Evolutionary conservation across 495 filamentous ascomycete species (phyloP).

Genomic region (Rhizodiscina lignyota): DNA sequence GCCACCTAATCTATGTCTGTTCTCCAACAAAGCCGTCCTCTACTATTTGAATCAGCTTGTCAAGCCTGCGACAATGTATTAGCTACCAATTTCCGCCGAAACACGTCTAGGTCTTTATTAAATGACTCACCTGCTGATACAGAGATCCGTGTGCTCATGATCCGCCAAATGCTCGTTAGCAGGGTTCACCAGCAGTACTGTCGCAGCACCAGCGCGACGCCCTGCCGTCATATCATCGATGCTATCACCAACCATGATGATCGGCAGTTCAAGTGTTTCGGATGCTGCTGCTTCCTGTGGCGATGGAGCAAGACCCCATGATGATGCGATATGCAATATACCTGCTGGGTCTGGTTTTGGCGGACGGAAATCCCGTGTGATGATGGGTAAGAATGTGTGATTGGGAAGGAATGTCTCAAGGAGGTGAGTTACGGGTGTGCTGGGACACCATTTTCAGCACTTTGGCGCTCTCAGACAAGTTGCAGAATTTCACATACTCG

Average conservation of each 20-base stretch:
- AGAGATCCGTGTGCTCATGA: constrained; percentile 63
- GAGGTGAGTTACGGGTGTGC: constrained; percentile 50
- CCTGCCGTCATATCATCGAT: constrained; percentile 92
- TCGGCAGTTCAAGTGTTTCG: constrained; percentile 5
- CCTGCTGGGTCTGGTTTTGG: constrained; percentile 86
- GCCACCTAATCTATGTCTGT: too few species aligned
- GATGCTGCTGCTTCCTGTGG: background rate
- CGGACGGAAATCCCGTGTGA: constrained; percentile 68
- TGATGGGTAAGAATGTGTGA: constrained; percentile 58
- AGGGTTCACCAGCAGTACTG: constrained; percentile 72
- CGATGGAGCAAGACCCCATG: constrained; percentile 42
- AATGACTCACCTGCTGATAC: constrained; percentile 7
- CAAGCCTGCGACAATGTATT: constrained; percentile 9
- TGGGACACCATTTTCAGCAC: constrained; percentile 10
- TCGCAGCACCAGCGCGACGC: constrained; percentile 67
- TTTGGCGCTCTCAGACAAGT: constrained; percentile 19
- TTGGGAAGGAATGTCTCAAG: constrained; percentile 53
- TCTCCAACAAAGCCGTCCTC: constrained; percentile 16
- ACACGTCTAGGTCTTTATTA: background rate
- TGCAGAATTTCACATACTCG: constrained; percentile 28
- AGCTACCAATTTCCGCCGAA: background rate
- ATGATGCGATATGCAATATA: constrained; percentile 62
- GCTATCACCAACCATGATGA: constrained; percentile 69
- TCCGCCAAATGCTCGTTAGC: constrained; percentile 54
- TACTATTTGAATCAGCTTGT: constrained; percentile 19